Evolutionary conservation across 202 grass and related monocot species (phyloP).

Genomic region (Alloteropsis angusta): DNA sequence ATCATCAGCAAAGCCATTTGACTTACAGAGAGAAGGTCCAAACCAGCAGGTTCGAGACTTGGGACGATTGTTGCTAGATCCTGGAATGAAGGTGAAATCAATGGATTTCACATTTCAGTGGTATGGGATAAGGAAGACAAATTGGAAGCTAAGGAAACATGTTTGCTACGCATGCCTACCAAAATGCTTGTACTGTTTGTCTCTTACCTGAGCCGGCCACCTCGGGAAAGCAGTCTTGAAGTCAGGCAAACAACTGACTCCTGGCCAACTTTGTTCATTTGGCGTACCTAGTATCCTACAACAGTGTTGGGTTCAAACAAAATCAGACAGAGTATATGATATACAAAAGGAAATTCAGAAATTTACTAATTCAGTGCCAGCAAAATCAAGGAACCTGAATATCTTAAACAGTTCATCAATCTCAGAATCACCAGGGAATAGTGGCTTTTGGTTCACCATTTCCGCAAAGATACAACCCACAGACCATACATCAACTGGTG

Average conservation of each 20-base stretch:
- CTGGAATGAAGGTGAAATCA: slow-evolving; percentile 37
- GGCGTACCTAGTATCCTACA: slow-evolving; percentile 87
- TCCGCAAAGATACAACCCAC: slow-evolving; percentile 93
- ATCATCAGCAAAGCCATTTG: not conserved
- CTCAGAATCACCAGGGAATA: slow-evolving; percentile 87
- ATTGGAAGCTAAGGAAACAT: not conserved
- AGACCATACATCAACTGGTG: slow-evolving; percentile 87
- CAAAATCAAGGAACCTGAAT: slow-evolving; percentile 52
- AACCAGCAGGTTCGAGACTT: slow-evolving; percentile 65
- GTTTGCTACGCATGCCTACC: not conserved
- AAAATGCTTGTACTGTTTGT: slow-evolving; percentile 6
- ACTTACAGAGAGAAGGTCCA: slow-evolving; percentile 96
- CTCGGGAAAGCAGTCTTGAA: slow-evolving; percentile 95
- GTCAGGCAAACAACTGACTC: slow-evolving; percentile 80
- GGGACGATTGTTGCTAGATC: slow-evolving; percentile 73
- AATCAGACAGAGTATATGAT: slow-evolving; percentile 9
- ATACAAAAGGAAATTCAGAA: not conserved
- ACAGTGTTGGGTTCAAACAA: not conserved
- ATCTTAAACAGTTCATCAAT: slow-evolving; percentile 90
- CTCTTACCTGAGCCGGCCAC: slow-evolving; percentile 73
- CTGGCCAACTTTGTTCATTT: slow-evolving; percentile 93
- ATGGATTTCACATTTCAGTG: not conserved
- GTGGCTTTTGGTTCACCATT: slow-evolving; percentile 72
- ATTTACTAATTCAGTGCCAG: slow-evolving; percentile 9
- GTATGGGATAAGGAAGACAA: not conserved